Evolutionary conservation across 2,329 filamentous ascomycete species (phyloP).

Genomic region (Talaromyces sp.): DNA sequence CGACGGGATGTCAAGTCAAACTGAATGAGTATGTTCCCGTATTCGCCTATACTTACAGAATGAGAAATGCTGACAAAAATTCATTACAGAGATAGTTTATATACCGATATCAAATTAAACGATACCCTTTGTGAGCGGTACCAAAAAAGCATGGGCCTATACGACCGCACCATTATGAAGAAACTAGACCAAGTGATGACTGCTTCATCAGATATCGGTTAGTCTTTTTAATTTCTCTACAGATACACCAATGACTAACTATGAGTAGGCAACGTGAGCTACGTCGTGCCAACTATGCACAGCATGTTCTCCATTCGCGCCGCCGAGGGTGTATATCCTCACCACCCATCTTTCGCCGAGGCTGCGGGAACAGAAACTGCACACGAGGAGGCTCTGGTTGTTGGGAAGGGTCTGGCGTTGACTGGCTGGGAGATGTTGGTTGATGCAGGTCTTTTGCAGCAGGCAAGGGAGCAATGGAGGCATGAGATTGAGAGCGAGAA

Average conservation of each 20-base stretch:
- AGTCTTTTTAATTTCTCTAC: background rate
- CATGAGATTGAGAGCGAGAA: conserved; percentile 9
- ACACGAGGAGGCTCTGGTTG: conserved; percentile 43
- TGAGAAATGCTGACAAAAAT: background rate
- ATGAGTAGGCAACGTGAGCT: conserved; percentile 48
- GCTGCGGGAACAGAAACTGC: conserved; percentile 45
- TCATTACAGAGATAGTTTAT: conserved; percentile 23
- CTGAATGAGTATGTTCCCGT: conserved; percentile 27
- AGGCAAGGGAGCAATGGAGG: conserved; percentile 27
- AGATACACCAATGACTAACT: background rate
- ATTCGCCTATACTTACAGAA: conserved; percentile 18
- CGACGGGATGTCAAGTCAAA: conserved; percentile 34
- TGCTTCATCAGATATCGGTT: conserved; percentile 49
- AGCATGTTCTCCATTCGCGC: conserved; percentile 48
- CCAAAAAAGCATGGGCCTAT: conserved; percentile 42
- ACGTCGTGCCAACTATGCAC: conserved; percentile 49
- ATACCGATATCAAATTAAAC: conserved; percentile 49
- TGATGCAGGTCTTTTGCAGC: conserved; percentile 25
- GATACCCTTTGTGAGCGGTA: conserved; percentile 46
- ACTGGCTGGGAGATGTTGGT: conserved; percentile 35
- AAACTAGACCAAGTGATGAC: conserved; percentile 39
- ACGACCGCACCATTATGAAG: conserved; percentile 29
- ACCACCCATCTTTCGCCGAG: conserved; percentile 44
- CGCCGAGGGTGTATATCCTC: conserved; percentile 32
- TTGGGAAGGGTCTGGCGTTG: conserved; percentile 47